Evolutionary conservation across 2,329 filamentous ascomycete genomes (phyloP).

Genomic region (Coniochaeta sp.): DNA sequence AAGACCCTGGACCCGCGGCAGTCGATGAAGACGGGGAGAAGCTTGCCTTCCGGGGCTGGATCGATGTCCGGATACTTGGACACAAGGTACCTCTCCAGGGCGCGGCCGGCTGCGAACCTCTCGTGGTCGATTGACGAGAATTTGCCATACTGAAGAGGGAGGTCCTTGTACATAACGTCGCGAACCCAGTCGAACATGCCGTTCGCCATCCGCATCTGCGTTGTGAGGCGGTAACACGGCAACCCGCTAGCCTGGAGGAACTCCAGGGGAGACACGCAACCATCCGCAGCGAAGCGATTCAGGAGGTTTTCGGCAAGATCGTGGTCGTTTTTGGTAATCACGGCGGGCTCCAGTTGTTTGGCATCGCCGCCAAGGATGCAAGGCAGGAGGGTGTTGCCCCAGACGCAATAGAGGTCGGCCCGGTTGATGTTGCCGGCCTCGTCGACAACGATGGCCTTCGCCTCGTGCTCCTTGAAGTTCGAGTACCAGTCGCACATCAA

Average conservation of each 20-base stretch:
- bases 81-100: background rate
- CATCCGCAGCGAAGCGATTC: constrained; percentile 8
- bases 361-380: constrained; percentile 15
- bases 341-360: constrained; percentile 10
- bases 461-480: too few relatives aligned
- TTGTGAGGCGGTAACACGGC: constrained; percentile 11
- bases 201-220: constrained; percentile 14
- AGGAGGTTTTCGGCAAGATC: background rate
- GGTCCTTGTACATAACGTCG: constrained; percentile 7
- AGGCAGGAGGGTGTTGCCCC: constrained; percentile 13
- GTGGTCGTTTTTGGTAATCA: constrained; percentile 1
- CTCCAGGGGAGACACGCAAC: constrained; percentile 8
- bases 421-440: too few relatives aligned
- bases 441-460: too few relatives aligned
- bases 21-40: constrained; percentile 13
- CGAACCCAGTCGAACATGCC: constrained; percentile 13
- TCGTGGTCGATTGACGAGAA: constrained; percentile 1
- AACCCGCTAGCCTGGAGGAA: constrained; percentile 10
- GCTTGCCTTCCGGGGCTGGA: background rate
- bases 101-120: background rate
- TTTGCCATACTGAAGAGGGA: constrained; percentile 7
- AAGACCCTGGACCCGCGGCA: constrained; percentile 6
- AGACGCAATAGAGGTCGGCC: too few relatives aligned
- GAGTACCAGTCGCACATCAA: constrained; percentile 3
- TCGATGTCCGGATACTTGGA: background rate